These are phyloP conservation scores for Alternaria angustiovoidea DNA, from an alignment of 2,329 filamentous ascomycete genomes.

Conservation along the genomic window DNA sequence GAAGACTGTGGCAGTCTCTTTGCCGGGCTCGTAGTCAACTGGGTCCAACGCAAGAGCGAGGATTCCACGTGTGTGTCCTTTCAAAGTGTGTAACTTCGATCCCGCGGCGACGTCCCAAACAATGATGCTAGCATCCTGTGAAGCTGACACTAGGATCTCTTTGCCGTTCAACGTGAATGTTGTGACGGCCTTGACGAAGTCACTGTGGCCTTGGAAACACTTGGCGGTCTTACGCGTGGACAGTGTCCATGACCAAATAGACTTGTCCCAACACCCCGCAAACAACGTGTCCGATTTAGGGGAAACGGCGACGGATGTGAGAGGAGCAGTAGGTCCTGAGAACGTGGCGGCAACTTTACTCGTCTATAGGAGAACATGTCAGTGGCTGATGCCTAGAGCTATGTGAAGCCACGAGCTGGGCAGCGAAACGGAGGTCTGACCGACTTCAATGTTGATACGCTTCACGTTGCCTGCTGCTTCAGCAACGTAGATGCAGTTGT, in stretches of 20 bases:
- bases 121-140: conserved; percentile 61
- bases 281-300: conserved; percentile 66
- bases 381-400: conserved; percentile 13
- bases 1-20: conserved; percentile 65
- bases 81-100: conserved; percentile 75
- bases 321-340: conserved; percentile 78
- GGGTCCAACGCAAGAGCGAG: conserved; percentile 82
- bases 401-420: conserved; percentile 2
- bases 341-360: conserved; percentile 61
- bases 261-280: conserved; percentile 94
- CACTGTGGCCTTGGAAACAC: conserved; percentile 78
- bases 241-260: conserved; percentile 81
- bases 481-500: conserved; percentile 75
- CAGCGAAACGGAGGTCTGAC: conserved; percentile 52
- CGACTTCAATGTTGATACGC: conserved; percentile 77
- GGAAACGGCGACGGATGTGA: conserved; percentile 56
- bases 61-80: conserved; percentile 79
- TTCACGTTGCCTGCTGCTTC: conserved; percentile 86
- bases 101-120: conserved; percentile 81
- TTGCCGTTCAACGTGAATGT: conserved; percentile 68
- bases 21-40: conserved; percentile 32
- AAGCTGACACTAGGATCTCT: conserved; percentile 60
- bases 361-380: conserved; percentile 28
- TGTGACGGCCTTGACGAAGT: conserved; percentile 88
- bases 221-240: conserved; percentile 54